Conservation (phyloP, 345 rosid species). For the Rhodamnia rubescens region DNA sequence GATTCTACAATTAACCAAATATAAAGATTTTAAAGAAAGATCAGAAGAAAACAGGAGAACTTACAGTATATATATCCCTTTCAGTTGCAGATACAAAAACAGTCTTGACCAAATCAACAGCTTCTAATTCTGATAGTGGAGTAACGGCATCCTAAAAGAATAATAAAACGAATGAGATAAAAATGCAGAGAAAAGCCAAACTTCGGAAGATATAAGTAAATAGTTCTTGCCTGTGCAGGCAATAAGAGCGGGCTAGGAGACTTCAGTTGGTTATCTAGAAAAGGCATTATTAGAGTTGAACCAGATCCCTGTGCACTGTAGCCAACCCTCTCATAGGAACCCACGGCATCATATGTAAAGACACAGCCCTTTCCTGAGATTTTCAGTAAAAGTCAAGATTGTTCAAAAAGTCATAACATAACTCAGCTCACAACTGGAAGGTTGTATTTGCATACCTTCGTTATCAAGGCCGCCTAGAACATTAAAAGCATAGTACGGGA, state of each 20-base stretch:
- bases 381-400: background rate
- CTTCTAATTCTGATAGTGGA: constrained; percentile 83
- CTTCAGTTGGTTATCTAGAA: constrained; percentile 92
- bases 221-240: constrained; percentile 35
- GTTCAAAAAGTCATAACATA: background rate
- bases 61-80: constrained; percentile 94
- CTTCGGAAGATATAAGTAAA: constrained; percentile 18
- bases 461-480: constrained; percentile 93
- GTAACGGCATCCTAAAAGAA: constrained; percentile 76
- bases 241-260: constrained; percentile 93
- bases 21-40: background rate
- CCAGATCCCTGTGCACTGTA: constrained; percentile 97
- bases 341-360: constrained; percentile 93
- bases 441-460: constrained; percentile 42
- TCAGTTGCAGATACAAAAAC: constrained; percentile 93
- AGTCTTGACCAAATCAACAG: constrained; percentile 83
- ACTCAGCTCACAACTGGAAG: background rate
- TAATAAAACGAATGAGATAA: background rate
- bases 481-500: constrained; percentile 92
- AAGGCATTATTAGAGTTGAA: constrained; percentile 84
- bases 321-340: constrained; percentile 97
- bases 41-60: constrained; percentile 7
- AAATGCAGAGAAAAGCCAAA: background rate
- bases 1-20: background rate
- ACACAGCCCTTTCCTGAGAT: constrained; percentile 85